phyloP scores from a whole-genome alignment of 2,329 filamentous ascomycete genomes.

The Colletotrichum trifolii region DNA sequence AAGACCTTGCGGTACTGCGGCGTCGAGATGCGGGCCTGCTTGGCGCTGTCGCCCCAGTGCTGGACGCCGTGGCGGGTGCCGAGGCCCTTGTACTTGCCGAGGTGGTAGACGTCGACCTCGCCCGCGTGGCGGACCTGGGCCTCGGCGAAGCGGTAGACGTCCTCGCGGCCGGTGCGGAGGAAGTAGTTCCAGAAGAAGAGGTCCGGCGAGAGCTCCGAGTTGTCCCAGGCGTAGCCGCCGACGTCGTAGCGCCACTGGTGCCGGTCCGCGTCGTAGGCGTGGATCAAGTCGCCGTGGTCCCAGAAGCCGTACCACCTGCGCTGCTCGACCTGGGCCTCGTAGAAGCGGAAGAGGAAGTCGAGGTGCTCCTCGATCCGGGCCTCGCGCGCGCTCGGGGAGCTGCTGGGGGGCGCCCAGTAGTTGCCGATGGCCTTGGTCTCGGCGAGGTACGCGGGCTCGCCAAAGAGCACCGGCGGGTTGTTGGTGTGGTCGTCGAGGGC shows the following conservation, averaged over 20 bases:
- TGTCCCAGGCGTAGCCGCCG: slow-evolving; percentile 74
- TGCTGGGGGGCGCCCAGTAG: slow-evolving; percentile 60
- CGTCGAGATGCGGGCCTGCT: slow-evolving; percentile 70
- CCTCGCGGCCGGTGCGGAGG: slow-evolving; percentile 66
- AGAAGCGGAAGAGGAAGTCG: slow-evolving; percentile 67
- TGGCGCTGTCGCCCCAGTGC: slow-evolving; percentile 70
- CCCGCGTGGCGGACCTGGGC: slow-evolving; percentile 67
- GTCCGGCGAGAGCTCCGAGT: slow-evolving; percentile 71
- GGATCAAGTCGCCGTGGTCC: slow-evolving; percentile 72
- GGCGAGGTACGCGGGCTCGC: slow-evolving; percentile 60
- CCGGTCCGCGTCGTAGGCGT: slow-evolving; percentile 68
- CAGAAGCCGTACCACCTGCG: slow-evolving; percentile 72
- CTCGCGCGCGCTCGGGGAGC: slow-evolving; percentile 41
- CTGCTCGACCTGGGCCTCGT: slow-evolving; percentile 65
- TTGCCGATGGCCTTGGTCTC: slow-evolving; percentile 64
- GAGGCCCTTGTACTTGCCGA: slow-evolving; percentile 67
- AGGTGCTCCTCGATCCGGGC: slow-evolving; percentile 62
- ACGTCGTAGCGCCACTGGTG: slow-evolving; percentile 73
- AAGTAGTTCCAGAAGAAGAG: slow-evolving; percentile 73
- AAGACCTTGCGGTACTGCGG: slow-evolving; percentile 66
- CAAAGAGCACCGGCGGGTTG: slow-evolving; percentile 62
- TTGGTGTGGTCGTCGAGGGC: slow-evolving; percentile 57
- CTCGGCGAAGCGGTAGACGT: slow-evolving; percentile 69
- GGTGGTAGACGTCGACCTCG: slow-evolving; percentile 72
- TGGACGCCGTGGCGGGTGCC: slow-evolving; percentile 72